Conservation (phyloP, 352 stramenopile genomes). For the Peronospora farinosa region DNA sequence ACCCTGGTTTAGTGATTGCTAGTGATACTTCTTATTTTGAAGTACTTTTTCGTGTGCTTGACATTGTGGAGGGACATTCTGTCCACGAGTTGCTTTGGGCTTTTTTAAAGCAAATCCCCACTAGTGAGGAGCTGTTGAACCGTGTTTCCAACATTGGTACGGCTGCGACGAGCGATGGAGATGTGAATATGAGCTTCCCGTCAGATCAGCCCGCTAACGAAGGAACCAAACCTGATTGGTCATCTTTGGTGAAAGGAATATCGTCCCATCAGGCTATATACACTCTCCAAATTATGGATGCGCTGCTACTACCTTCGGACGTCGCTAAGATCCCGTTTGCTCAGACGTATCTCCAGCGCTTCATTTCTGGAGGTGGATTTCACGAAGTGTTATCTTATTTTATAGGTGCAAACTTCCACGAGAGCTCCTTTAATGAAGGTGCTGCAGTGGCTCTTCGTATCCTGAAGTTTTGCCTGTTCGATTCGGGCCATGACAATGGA, state of each 20-base stretch:
- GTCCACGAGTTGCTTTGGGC: conserved; percentile 74
- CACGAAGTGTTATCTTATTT: conserved; percentile 83
- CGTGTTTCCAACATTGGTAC: conserved; percentile 52
- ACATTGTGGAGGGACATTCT: conserved; percentile 48
- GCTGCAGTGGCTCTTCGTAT: conserved; percentile 76
- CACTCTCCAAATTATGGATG: conserved; percentile 84
- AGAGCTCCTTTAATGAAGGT: conserved; percentile 78
- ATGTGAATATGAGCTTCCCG: conserved; percentile 40
- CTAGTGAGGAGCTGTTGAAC: conserved; percentile 57
- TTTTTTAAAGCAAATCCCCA: conserved; percentile 80
- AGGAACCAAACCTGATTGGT: conserved; percentile 49
- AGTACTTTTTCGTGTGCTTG: conserved; percentile 76
- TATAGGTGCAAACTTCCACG: conserved; percentile 58
- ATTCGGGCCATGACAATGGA: conserved; percentile 48
- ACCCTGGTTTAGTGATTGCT: conserved; percentile 60
- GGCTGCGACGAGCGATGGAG: conserved; percentile 23
- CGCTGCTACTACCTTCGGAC: conserved; percentile 69
- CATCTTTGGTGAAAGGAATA: conserved; percentile 55
- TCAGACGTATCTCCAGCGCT: conserved; percentile 56
- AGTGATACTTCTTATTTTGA: conserved; percentile 70
- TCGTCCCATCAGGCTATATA: conserved; percentile 82
- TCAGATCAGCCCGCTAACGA: conserved; percentile 12
- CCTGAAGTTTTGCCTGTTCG: conserved; percentile 79
- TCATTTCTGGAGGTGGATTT: conserved; percentile 72
- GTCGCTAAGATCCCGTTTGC: conserved; percentile 49